Conservation (phyloP, 2,329 filamentous ascomycete genomes). For the Calonectria ilicicola region DNA sequence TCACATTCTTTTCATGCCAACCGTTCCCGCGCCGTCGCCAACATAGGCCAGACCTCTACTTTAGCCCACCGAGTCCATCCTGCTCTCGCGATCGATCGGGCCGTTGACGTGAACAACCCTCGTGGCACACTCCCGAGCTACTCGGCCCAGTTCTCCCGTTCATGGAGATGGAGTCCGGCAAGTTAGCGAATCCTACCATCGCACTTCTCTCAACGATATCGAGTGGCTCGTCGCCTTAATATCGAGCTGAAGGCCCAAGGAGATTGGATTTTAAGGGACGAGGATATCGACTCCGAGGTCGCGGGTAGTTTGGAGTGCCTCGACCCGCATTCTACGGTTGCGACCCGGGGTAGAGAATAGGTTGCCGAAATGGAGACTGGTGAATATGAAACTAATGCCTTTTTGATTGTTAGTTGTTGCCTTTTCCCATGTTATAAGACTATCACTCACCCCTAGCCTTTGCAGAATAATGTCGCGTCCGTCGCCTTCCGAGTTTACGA, state of each 20-base stretch:
- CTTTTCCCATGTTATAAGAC: neutral
- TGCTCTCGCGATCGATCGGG: constrained; percentile 17
- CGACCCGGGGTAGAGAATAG: constrained; percentile 44
- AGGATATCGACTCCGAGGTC: constrained; percentile 26
- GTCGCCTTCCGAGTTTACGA: constrained; percentile 69
- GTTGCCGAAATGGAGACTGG: constrained; percentile 71
- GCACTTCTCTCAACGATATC: constrained; percentile 32
- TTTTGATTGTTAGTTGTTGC: constrained; percentile 64
- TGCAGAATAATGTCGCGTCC: constrained; percentile 68
- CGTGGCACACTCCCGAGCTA: constrained; percentile 38
- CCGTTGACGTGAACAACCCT: constrained; percentile 19
- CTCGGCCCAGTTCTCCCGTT: constrained; percentile 39
- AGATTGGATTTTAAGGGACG: constrained; percentile 19
- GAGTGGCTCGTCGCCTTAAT: constrained; percentile 30
- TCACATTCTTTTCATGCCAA: constrained; percentile 18
- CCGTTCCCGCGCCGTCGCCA: constrained; percentile 20
- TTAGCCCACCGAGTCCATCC: constrained; percentile 11
- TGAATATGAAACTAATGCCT: constrained; percentile 72
- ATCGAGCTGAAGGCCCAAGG: constrained; percentile 3
- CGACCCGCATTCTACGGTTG: constrained; percentile 41
- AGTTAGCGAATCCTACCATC: constrained; percentile 37
- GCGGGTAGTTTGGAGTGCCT: constrained; percentile 33
- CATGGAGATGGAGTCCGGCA: constrained; percentile 56
- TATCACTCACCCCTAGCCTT: constrained; percentile 31
- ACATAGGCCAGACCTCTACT: constrained; percentile 17